phyloP scores from a whole-genome alignment of 2,329 filamentous ascomycete species.

The Ceratocystis destructans region DNA sequence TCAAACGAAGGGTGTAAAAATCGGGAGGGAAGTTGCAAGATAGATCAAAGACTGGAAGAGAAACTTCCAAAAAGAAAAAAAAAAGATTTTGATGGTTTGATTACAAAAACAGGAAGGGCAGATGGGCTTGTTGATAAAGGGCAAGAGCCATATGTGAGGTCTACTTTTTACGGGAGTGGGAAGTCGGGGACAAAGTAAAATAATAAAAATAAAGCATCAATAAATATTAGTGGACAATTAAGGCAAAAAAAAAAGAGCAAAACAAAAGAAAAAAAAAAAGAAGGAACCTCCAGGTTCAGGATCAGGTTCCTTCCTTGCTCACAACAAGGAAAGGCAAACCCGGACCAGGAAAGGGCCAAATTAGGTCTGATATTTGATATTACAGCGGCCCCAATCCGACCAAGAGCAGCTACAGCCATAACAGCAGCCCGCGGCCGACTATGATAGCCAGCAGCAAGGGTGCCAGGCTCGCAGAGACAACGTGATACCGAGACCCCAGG shows the following conservation, averaged over 20 bases:
- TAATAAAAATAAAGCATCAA: not conserved
- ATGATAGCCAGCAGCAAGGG: not conserved
- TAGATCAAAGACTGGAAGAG: not conserved
- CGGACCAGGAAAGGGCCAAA: not conserved
- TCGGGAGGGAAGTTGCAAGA: not conserved
- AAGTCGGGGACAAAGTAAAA: not conserved
- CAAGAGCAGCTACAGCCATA: not conserved
- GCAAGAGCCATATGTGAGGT: not conserved
- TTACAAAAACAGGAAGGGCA: not conserved
- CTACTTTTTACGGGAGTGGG: not conserved
- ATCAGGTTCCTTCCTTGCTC: not conserved
- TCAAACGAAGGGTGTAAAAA: not conserved
- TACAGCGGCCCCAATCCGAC: not conserved
- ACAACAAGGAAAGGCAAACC: not conserved
- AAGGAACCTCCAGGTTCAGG: not conserved
- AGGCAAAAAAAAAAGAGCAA: not conserved
- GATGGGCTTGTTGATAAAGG: not conserved
- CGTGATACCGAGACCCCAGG: not conserved
- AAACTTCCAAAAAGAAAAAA: not conserved
- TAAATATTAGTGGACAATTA: not conserved
- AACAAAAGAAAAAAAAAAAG: not conserved
- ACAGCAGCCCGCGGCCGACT: not conserved
- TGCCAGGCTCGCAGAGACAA: not conserved
- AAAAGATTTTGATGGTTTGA: not conserved
- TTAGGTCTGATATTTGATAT: not conserved